phyloP scores from a whole-genome alignment of 2,329 filamentous ascomycete genomes.

The Colletotrichum paranaense region DNA sequence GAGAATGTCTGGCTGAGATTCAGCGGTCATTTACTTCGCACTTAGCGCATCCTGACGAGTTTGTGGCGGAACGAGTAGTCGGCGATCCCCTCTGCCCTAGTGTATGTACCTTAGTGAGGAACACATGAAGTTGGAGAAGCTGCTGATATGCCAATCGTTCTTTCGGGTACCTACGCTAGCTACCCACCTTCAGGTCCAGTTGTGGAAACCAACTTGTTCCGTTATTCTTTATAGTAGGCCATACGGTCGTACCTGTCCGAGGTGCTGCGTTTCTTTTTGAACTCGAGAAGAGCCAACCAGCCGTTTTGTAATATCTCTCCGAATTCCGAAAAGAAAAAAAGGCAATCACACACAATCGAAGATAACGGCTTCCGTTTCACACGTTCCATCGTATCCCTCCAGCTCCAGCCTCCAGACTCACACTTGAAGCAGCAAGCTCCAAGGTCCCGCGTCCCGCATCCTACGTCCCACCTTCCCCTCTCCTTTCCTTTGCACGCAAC shows the following conservation, averaged over 20 bases:
- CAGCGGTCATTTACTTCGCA: background rate
- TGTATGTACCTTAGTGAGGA: background rate
- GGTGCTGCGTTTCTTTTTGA: background rate
- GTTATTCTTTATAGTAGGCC: background rate
- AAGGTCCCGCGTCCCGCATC: background rate
- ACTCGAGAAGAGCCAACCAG: background rate
- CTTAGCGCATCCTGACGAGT: background rate
- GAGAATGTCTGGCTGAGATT: background rate
- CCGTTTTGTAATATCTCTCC: background rate
- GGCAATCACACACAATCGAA: too few relatives aligned
- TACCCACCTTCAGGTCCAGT: background rate
- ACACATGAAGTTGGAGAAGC: background rate
- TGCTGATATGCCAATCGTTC: background rate
- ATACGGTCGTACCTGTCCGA: background rate
- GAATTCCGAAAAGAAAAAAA: background rate
- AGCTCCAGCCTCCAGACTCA: background rate
- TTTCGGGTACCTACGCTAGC: background rate
- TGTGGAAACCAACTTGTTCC: background rate
- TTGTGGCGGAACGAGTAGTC: slow-evolving; percentile 17
- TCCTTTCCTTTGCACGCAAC: slow-evolving; percentile 7
- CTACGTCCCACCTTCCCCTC: slow-evolving; percentile 3
- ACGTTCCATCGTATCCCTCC: slow-evolving; percentile 9
- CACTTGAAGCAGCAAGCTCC: background rate
- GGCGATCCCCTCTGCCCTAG: slow-evolving; percentile 1
- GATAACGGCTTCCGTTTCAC: slow-evolving; percentile 19